Evolutionary conservation across 2,329 filamentous ascomycete genomes (phyloP).

Genomic region (Monilinia fructigena): DNA sequence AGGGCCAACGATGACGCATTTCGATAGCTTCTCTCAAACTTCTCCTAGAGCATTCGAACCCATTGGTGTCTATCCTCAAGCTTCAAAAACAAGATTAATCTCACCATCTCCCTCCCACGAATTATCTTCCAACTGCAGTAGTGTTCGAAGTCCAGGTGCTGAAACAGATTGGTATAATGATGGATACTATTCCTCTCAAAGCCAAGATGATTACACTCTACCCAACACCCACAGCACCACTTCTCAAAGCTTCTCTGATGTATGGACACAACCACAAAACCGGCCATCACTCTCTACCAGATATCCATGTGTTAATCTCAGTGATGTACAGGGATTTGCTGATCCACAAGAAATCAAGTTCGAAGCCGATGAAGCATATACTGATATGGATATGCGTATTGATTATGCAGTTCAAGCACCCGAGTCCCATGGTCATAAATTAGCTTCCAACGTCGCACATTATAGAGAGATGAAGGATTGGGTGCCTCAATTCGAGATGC

Average conservation of each 20-base stretch:
- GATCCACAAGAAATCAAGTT: slow-evolving; percentile 31
- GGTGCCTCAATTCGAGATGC: slow-evolving; percentile 33
- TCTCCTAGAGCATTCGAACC: slow-evolving; percentile 24
- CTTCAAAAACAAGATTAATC: slow-evolving; percentile 24
- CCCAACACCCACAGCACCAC: slow-evolving; percentile 19
- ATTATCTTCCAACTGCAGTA: slow-evolving; percentile 30
- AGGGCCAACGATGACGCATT: slow-evolving; percentile 11
- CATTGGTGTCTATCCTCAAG: slow-evolving; percentile 28
- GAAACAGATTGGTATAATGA: slow-evolving; percentile 30
- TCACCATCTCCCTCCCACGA: slow-evolving; percentile 35
- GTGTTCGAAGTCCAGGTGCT: slow-evolving; percentile 29
- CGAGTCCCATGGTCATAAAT: neutral
- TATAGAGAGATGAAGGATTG: slow-evolving; percentile 33
- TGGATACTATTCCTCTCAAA: slow-evolving; percentile 26
- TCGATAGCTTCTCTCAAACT: slow-evolving; percentile 10
- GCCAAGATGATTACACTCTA: slow-evolving; percentile 25
- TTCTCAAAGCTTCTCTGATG: slow-evolving; percentile 24
- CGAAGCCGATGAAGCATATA: slow-evolving; percentile 30
- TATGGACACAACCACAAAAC: slow-evolving; percentile 2
- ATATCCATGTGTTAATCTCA: slow-evolving; percentile 33
- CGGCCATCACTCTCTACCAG: slow-evolving; percentile 17
- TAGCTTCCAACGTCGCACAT: slow-evolving; percentile 8
- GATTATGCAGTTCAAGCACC: slow-evolving; percentile 14
- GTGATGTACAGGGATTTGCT: slow-evolving; percentile 35
- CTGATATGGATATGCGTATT: slow-evolving; percentile 24